These are phyloP conservation scores for Aurantiochytrium sp. DNA, from an alignment of 108 stramenopile species.

Conservation along the genomic window DNA sequence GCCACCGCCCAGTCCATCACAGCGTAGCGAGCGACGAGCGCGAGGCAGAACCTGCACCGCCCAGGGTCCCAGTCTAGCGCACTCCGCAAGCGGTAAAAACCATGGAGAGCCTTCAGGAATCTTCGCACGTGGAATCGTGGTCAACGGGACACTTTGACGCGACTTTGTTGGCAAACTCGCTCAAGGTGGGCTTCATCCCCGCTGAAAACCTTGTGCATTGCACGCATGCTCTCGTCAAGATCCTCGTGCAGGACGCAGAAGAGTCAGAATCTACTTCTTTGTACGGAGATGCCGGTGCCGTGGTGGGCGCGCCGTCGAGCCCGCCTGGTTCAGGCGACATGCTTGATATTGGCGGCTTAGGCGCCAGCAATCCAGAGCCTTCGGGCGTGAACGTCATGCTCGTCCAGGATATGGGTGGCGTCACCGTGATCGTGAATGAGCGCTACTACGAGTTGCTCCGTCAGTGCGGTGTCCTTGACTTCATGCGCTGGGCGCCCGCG, in stretches of 20 bases:
- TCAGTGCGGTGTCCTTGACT: not conserved
- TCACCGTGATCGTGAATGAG: not conserved
- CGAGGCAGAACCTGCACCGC: no score
- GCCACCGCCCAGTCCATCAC: no score
- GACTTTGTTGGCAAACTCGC: not conserved
- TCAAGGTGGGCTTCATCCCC: not conserved
- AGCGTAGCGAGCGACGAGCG: no score
- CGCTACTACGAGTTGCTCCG: not conserved
- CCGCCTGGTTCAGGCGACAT: not conserved
- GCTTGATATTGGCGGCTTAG: not conserved
- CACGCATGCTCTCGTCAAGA: not conserved
- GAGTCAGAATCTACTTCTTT: no score
- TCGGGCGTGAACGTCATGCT: slow-evolving; percentile 6
- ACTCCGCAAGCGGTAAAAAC: no score
- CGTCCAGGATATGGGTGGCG: not conserved
- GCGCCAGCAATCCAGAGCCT: not conserved
- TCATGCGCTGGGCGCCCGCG: slow-evolving; percentile 3
- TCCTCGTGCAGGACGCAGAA: not conserved
- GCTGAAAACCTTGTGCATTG: not conserved
- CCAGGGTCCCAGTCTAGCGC: no score
- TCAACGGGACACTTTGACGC: slow-evolving; percentile 1
- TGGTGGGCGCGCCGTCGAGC: not conserved
- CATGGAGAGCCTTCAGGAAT: not conserved
- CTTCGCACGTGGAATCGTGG: not conserved
- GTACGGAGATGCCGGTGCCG: not conserved